These are phyloP conservation scores for Raphidocelis subcapitata DNA, from an alignment of 139 green algal species.

Conservation along the genomic window DNA sequence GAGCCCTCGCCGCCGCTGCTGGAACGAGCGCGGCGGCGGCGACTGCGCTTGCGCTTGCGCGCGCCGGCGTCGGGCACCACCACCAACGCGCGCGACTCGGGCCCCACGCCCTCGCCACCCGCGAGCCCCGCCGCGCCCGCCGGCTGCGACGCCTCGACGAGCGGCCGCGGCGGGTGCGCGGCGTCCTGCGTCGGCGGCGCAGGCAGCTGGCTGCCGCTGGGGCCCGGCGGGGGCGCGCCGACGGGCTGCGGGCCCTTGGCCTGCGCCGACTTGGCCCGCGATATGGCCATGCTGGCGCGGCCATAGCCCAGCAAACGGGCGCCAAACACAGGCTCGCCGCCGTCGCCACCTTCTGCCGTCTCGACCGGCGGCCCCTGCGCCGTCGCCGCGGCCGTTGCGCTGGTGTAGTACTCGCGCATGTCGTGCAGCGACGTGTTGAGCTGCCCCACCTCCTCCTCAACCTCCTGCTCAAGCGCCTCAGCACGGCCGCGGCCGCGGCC, in stretches of 20 bases:
- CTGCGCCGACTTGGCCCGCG: neutral
- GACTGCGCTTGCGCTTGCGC: too few species aligned
- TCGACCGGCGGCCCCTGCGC: neutral
- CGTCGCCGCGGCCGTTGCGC: slow-evolving; percentile 1
- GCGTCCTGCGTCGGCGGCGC: slow-evolving; percentile 7
- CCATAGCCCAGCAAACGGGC: slow-evolving; percentile 29
- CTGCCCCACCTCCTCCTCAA: slow-evolving; percentile 16
- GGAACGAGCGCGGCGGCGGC: too few species aligned
- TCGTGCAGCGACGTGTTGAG: slow-evolving; percentile 11
- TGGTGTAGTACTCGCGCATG: neutral
- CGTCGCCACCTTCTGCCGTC: neutral
- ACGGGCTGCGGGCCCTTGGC: neutral
- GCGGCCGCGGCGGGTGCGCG: slow-evolving; percentile 4
- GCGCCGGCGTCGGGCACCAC: too few species aligned
- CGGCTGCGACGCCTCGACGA: neutral
- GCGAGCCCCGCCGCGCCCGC: too few species aligned
- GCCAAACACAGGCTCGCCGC: slow-evolving; percentile 7
- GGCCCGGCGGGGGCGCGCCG: neutral
- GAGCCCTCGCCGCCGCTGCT: too few species aligned
- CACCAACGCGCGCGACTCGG: too few species aligned
- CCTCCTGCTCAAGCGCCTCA: slow-evolving; percentile 1
- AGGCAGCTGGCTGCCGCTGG: slow-evolving; percentile 5
- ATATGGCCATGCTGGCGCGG: neutral
- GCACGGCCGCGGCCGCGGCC: neutral
- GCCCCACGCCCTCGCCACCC: too few species aligned